A percentile compares a stretch with the other conserved stretches of the same genome.
phyloP scores from a whole-genome alignment of 441 rosid genomes.

The Populus hybrid region DNA sequence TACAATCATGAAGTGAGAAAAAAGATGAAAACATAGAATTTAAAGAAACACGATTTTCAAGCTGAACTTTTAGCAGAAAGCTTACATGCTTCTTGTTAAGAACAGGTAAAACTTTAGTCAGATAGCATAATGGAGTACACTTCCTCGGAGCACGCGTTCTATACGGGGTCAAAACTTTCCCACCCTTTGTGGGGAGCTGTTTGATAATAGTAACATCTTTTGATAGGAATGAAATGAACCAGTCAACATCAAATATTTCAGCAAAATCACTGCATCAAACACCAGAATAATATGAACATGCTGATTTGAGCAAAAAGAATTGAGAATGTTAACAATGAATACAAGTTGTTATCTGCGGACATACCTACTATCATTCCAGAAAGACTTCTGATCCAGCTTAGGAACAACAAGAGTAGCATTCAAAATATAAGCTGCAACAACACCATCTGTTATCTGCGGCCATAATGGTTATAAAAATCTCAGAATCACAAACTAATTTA shows the following conservation, averaged over 20 bases:
- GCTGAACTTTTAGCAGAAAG: neutral
- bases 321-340: slow-evolving; percentile 6
- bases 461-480: neutral
- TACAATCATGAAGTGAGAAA: neutral
- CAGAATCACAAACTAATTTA: neutral
- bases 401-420: slow-evolving; percentile 97
- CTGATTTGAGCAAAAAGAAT: slow-evolving; percentile 2
- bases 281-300: slow-evolving; percentile 14
- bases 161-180: slow-evolving; percentile 40
- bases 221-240: slow-evolving; percentile 68
- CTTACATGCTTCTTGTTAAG: slow-evolving; percentile 88
- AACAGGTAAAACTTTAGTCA: slow-evolving; percentile 67
- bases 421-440: slow-evolving; percentile 84
- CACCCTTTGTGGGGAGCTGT: slow-evolving; percentile 58
- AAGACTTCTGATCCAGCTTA: slow-evolving; percentile 85
- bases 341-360: slow-evolving; percentile 3
- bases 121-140: slow-evolving; percentile 74
- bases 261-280: slow-evolving; percentile 63
- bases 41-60: neutral
- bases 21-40: neutral
- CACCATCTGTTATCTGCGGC: slow-evolving; percentile 90
- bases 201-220: slow-evolving; percentile 76
- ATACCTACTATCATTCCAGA: slow-evolving; percentile 96
- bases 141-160: slow-evolving; percentile 84
- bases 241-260: slow-evolving; percentile 69